Percentiles rank a stretch among this genome's conserved stretches.
phyloP scores from a whole-genome alignment of 1,284 basidiomycete genomes.

The Sanghuangporus sanghuang region DNA sequence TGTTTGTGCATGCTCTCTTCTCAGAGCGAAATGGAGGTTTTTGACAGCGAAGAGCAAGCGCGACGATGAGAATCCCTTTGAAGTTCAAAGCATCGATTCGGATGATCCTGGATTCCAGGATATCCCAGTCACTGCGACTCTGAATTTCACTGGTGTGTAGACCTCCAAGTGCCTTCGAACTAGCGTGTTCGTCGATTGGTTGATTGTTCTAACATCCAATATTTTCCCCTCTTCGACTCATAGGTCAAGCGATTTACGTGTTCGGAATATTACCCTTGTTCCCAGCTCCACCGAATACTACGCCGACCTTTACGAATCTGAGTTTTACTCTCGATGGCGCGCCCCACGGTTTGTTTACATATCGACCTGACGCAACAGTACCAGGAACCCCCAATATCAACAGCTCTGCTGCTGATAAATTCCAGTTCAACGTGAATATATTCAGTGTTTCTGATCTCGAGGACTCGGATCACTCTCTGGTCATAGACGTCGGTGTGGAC shows the following conservation, averaged over 20 bases:
- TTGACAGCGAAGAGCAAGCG: slow-evolving; percentile 2
- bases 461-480: slow-evolving; percentile 37
- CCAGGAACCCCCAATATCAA: slow-evolving; percentile 8
- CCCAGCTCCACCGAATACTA: slow-evolving; percentile 26
- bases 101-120: slow-evolving; percentile 36
- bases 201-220: neutral
- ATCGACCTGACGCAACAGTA: slow-evolving; percentile 20
- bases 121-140: slow-evolving; percentile 35
- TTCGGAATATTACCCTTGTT: slow-evolving; percentile 29
- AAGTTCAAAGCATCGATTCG: slow-evolving; percentile 25
- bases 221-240: slow-evolving; percentile 4
- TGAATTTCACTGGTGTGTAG: slow-evolving; percentile 44
- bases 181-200: neutral
- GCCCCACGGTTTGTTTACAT: slow-evolving; percentile 26
- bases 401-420: slow-evolving; percentile 23
- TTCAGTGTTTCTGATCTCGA: slow-evolving; percentile 34
- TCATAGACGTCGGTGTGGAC: slow-evolving; percentile 38
- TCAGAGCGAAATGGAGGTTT: neutral
- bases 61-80: slow-evolving; percentile 24
- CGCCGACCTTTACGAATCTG: slow-evolving; percentile 30
- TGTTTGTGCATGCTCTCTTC: neutral
- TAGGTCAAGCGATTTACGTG: slow-evolving; percentile 31
- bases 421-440: slow-evolving; percentile 28
- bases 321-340: slow-evolving; percentile 29
- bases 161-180: neutral